phyloP scores from a whole-genome alignment of 495 filamentous ascomycete species.

The Aspergillus avenaceus region DNA sequence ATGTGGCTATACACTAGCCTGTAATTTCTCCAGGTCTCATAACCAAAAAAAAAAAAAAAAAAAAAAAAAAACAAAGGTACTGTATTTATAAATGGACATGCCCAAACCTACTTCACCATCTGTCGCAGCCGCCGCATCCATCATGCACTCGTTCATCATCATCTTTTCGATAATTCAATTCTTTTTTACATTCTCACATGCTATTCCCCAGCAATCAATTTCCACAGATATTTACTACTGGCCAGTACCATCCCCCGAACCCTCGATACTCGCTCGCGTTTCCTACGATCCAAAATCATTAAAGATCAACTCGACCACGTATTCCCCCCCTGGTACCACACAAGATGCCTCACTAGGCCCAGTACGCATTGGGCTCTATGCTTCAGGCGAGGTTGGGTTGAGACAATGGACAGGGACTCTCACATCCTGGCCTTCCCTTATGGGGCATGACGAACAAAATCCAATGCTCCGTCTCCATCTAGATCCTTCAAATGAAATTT shows the following conservation, averaged over 20 bases:
- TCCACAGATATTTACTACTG: conserved; percentile 39
- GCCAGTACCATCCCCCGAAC: conserved; percentile 30
- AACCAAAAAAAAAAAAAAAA: too few relatives aligned
- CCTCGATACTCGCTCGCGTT: conserved; percentile 37
- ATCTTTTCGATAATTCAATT: conserved; percentile 9
- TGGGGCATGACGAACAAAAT: conserved; percentile 10
- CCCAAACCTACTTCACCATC: too few relatives aligned
- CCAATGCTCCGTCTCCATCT: conserved; percentile 36
- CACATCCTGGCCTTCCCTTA: conserved; percentile 27
- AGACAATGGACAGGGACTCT: conserved; percentile 43
- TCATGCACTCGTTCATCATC: conserved; percentile 23
- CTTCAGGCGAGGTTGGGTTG: conserved; percentile 16
- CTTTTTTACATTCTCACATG: conserved; percentile 13
- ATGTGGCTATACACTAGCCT: too few relatives aligned
- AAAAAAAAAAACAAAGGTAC: too few relatives aligned
- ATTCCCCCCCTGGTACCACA: conserved; percentile 24
- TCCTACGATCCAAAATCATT: conserved; percentile 33
- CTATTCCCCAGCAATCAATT: conserved; percentile 13
- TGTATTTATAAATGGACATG: too few relatives aligned
- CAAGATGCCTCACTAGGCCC: conserved; percentile 13
- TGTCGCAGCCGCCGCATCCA: background rate
- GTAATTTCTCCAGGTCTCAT: too few relatives aligned
- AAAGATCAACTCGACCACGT: conserved; percentile 31
- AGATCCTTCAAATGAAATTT: conserved; percentile 29
- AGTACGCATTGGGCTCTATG: conserved; percentile 38